A percentile compares a stretch with the other conserved stretches of the same genome.
Evolutionary conservation across 441 rosid genomes (phyloP).

Genomic region (Pelargonium cotyledonis): DNA sequence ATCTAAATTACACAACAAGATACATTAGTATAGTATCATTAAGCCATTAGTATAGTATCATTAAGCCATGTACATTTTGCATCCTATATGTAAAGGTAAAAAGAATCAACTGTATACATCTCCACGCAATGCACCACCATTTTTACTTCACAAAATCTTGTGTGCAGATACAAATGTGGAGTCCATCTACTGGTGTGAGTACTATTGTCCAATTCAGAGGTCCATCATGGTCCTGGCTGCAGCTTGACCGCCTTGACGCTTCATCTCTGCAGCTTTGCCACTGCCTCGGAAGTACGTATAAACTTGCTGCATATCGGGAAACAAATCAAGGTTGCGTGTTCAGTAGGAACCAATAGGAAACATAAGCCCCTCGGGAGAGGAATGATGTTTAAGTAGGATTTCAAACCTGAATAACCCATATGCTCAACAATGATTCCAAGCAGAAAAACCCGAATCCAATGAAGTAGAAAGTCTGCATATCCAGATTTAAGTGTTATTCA

Average conservation of each 20-base stretch:
- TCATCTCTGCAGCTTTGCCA: slow-evolving; percentile 89
- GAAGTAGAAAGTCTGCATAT: slow-evolving; percentile 69
- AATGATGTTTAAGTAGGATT: slow-evolving; percentile 11
- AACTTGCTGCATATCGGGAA: slow-evolving; percentile 63
- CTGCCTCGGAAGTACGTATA: slow-evolving; percentile 98
- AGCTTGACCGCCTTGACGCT: slow-evolving; percentile 73
- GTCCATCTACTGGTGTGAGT: no score
- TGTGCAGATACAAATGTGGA: no score
- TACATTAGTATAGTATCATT: no score
- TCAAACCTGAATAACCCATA: slow-evolving; percentile 96
- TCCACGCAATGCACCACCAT: no score
- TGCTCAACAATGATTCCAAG: slow-evolving; percentile 70
- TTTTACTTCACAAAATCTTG: no score
- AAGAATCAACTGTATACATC: no score
- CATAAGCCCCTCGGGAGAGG: not conserved
- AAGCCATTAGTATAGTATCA: no score
- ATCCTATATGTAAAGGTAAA: no score
- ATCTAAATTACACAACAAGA: no score
- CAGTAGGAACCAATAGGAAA: slow-evolving; percentile 5
- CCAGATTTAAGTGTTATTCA: slow-evolving; percentile 4
- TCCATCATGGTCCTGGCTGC: slow-evolving; percentile 53
- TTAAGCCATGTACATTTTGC: no score
- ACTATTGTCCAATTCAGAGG: no score
- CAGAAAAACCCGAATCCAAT: slow-evolving; percentile 80
- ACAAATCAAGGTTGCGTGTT: not conserved